Conservation (phyloP, 139 green algal species). For the Diplosphaera chodatii region DNA sequence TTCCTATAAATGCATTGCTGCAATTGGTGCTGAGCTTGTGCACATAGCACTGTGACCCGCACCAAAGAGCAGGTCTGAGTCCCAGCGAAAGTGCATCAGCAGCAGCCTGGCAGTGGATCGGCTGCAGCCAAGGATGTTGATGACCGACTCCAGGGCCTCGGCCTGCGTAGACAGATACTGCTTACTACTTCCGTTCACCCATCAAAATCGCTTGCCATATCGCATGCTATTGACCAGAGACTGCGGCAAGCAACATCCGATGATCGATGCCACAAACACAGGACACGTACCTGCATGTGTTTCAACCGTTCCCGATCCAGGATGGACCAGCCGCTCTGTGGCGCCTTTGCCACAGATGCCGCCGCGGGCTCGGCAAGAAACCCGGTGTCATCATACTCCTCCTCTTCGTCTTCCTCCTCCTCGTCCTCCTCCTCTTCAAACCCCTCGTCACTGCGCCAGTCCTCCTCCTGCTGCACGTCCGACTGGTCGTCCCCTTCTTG, state of each 20-base stretch:
- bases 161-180: conserved; percentile 27
- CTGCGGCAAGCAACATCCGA: no score
- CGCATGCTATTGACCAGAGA: no score
- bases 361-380: background rate
- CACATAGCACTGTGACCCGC: conserved; percentile 1
- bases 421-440: no score
- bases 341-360: no score
- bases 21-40: background rate
- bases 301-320: background rate
- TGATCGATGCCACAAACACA: no score
- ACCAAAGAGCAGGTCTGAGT: conserved; percentile 53
- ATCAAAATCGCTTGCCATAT: no score
- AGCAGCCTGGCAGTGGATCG: conserved; percentile 47
- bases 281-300: background rate
- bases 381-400: background rate
- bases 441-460: no score
- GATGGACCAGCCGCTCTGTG: background rate
- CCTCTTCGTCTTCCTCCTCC: background rate
- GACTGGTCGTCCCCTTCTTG: background rate
- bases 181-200: no score
- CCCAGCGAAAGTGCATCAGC: conserved; percentile 69
- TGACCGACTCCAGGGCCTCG: conserved; percentile 46
- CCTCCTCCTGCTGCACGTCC: background rate
- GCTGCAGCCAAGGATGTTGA: conserved; percentile 53
- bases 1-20: background rate